Evolutionary conservation across 495 filamentous ascomycete species (phyloP).

Genomic region (Penicillium malachiteum): DNA sequence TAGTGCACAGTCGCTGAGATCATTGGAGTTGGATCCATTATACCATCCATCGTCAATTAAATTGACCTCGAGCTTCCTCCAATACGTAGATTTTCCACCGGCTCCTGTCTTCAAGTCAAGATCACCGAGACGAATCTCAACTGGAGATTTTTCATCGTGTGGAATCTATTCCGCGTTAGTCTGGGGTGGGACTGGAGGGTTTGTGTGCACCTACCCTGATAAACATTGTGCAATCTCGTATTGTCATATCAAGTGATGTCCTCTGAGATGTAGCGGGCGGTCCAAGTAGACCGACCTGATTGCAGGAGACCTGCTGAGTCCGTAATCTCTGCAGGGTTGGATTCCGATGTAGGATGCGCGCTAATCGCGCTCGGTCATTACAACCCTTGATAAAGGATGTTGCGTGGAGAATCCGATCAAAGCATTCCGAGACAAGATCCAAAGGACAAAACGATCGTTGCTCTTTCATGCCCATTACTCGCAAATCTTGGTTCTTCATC

Average conservation of each 20-base stretch:
- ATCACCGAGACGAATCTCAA: slow-evolving; percentile 80
- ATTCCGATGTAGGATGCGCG: slow-evolving; percentile 37
- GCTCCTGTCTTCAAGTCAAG: slow-evolving; percentile 79
- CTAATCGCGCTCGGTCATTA: slow-evolving; percentile 35
- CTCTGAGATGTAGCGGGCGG: slow-evolving; percentile 30
- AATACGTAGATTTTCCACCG: slow-evolving; percentile 68
- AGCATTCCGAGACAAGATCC: slow-evolving; percentile 47
- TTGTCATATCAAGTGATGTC: slow-evolving; percentile 70
- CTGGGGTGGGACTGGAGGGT: not conserved
- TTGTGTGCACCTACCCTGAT: slow-evolving; percentile 51
- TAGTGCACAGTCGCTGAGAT: slow-evolving; percentile 33
- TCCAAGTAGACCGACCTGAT: slow-evolving; percentile 40
- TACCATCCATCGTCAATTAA: slow-evolving; percentile 78
- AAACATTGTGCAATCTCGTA: slow-evolving; percentile 86
- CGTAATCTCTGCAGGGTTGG: slow-evolving; percentile 34
- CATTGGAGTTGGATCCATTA: slow-evolving; percentile 37
- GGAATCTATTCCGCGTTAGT: slow-evolving; percentile 20
- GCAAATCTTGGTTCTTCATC: slow-evolving; percentile 45
- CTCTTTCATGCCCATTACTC: slow-evolving; percentile 22
- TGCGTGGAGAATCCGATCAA: slow-evolving; percentile 37
- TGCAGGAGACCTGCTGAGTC: slow-evolving; percentile 32
- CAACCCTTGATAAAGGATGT: slow-evolving; percentile 38
- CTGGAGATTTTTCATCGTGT: slow-evolving; percentile 30
- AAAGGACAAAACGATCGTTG: slow-evolving; percentile 56
- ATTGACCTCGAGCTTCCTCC: slow-evolving; percentile 61